Base-by-base conservation (phyloP, 805 yeast species). In the Lachancea dasiensis region DNA sequence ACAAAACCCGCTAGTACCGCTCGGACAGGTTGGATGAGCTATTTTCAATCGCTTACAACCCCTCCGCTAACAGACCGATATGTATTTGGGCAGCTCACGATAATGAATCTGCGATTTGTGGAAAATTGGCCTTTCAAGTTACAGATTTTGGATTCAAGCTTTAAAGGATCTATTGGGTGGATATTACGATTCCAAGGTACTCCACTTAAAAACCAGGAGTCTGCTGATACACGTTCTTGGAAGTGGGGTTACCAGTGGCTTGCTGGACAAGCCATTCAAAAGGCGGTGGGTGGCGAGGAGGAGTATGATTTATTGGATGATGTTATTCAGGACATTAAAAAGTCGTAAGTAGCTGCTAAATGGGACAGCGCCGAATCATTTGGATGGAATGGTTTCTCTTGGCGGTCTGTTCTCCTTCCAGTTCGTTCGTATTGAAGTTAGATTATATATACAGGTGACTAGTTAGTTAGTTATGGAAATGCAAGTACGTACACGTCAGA, bases 281-380 rank as follows among this genome's bases (percentile, higher is more conserved):
- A 9, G 8, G n/a, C 20, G 21, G 27, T n/a, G n/a, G n/a, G 11
- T 18, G 14, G 13, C 20, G 38, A 28, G 4, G 49, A 49, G 31
- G 53, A 45, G 11, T 49, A 49, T 36, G 53, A 49, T 30, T 31
- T 49, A 26, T 27, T 49, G 30, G 51, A 49, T 11, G 53, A 49
- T 31, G 28, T 49, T 11, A 33, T 49, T 27, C 36, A 36, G n/a
- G 53, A 49, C 23, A 22, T 43, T 14, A 39, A 31, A 25, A 29
- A 18, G 30, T 25, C 27, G 17, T 34, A 30, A 20, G 11, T n/a
- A 25, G 16, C 31, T 7, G 9, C 9, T 13, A 28, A 16, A n/a
- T n/a, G n/a, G n/a, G n/a, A n/a, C n/a, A n/a, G n/a, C n/a, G n/a
- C n/a, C n/a, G n/a, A n/a, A n/a, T n/a, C n/a, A n/a, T n/a, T n/a